Percentiles rank a stretch among this genome's conserved stretches.
phyloP scores from a whole-genome alignment of 2,329 filamentous ascomycete genomes.

The Xylaria sp. region DNA sequence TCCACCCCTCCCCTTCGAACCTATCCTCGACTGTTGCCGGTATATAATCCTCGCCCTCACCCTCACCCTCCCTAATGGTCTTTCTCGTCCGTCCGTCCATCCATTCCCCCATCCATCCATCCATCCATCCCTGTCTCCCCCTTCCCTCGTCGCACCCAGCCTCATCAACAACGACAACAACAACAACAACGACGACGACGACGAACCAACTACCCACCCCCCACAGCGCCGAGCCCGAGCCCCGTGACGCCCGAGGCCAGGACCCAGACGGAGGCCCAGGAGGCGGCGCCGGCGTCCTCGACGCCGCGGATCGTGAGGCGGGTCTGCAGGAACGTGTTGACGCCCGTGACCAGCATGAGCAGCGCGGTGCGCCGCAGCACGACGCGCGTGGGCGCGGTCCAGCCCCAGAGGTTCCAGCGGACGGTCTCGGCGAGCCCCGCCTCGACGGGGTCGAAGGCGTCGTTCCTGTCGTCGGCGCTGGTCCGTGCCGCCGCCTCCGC shows the following conservation, averaged over 20 bases:
- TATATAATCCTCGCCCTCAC: neutral
- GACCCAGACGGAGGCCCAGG: slow-evolving; percentile 78
- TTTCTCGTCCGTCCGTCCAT: too few species aligned
- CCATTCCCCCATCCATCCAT: too few species aligned
- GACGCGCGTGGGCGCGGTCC: slow-evolving; percentile 62
- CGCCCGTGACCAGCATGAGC: slow-evolving; percentile 58
- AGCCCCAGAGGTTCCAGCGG: slow-evolving; percentile 73
- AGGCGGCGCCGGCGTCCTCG: slow-evolving; percentile 68
- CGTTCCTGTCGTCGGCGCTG: slow-evolving; percentile 50
- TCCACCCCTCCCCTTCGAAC: too few species aligned
- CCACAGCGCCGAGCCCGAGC: slow-evolving; percentile 53
- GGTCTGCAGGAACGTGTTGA: slow-evolving; percentile 66
- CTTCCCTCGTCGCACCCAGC: neutral
- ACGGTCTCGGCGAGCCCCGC: slow-evolving; percentile 72
- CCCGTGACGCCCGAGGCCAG: slow-evolving; percentile 64
- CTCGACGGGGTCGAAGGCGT: slow-evolving; percentile 64
- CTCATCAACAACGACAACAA: too few species aligned
- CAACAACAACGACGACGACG: too few species aligned
- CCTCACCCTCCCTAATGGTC: neutral
- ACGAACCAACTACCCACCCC: slow-evolving; percentile 46
- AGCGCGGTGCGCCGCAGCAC: slow-evolving; percentile 66
- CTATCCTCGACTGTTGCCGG: too few species aligned
- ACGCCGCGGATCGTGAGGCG: slow-evolving; percentile 70
- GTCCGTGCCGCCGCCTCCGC: slow-evolving; percentile 57
- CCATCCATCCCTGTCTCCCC: too few species aligned